A percentile compares a stretch with the other conserved stretches of the same genome.
Conservation (phyloP, 345 rosid species). For the Salix viminalis region DNA sequence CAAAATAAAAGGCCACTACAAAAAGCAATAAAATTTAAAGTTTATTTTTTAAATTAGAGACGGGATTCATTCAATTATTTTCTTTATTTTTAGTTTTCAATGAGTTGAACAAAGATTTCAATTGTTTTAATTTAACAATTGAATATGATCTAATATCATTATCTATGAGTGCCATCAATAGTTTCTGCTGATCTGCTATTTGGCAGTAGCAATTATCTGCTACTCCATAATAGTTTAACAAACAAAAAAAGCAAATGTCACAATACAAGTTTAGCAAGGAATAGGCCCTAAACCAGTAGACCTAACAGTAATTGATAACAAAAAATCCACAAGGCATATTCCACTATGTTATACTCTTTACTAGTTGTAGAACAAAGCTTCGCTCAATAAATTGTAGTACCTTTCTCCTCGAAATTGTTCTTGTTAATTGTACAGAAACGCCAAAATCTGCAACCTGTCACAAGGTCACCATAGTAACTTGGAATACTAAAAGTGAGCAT, state of each 20-base stretch:
- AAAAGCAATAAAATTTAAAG: background rate
- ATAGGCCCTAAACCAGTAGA: slow-evolving; percentile 3
- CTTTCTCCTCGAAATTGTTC: slow-evolving; percentile 99
- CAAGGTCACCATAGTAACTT: slow-evolving; percentile 21
- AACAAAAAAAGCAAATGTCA: background rate
- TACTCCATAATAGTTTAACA: background rate
- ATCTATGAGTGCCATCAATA: background rate
- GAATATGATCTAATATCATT: background rate
- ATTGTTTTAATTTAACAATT: background rate
- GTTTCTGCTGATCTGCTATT: background rate
- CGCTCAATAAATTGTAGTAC: slow-evolving; percentile 36
- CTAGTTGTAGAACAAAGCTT: background rate
- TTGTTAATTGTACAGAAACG: slow-evolving; percentile 96
- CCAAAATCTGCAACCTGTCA: slow-evolving; percentile 99
- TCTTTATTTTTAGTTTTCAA: background rate
- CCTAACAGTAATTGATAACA: background rate
- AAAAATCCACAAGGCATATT: background rate
- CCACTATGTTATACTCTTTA: background rate
- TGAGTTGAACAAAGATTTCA: background rate
- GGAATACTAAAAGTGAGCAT: slow-evolving; percentile 15
- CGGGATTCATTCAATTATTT: background rate
- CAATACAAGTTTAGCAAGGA: background rate
- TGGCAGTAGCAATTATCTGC: background rate
- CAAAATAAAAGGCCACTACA: background rate
- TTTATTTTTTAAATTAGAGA: background rate